Evolutionary conservation across 495 filamentous ascomycete genomes (phyloP).

Genomic region (Pseudoneurospora amorphoporcata): DNA sequence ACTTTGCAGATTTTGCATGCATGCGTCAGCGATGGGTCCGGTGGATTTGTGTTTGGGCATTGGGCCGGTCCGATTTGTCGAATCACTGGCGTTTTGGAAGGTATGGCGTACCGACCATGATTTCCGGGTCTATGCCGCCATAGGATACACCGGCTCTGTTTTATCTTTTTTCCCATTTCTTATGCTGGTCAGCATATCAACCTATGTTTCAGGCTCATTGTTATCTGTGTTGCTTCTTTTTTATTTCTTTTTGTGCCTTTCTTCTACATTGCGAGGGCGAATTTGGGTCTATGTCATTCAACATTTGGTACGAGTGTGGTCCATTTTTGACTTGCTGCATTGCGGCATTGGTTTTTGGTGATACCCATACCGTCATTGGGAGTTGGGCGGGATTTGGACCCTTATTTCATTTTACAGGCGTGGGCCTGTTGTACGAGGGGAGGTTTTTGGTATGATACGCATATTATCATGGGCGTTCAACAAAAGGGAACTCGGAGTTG

Average conservation of each 20-base stretch:
- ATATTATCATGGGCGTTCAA: neutral
- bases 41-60: neutral
- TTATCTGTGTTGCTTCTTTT: neutral
- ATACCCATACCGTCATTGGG: conserved; percentile 12
- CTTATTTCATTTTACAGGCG: neutral
- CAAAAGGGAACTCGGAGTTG: neutral
- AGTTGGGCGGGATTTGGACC: conserved; percentile 5
- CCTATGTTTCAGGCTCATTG: neutral
- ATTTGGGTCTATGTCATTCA: conserved; percentile 10
- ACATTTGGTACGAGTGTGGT: conserved; percentile 14
- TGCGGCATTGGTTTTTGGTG: conserved; percentile 7
- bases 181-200: neutral
- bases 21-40: neutral
- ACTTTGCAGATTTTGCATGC: neutral
- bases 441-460: neutral
- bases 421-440: neutral
- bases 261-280: neutral
- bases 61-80: neutral
- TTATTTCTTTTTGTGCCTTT: conserved; percentile 1
- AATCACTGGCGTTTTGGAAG: conserved; percentile 3
- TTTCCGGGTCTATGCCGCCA: neutral
- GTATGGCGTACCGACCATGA: neutral
- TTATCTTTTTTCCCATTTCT: neutral
- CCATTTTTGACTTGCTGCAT: conserved; percentile 15
- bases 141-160: neutral